Base-by-base conservation (phyloP, 2,329 filamentous ascomycete genomes). In the Sporothrix globosa region DNA sequence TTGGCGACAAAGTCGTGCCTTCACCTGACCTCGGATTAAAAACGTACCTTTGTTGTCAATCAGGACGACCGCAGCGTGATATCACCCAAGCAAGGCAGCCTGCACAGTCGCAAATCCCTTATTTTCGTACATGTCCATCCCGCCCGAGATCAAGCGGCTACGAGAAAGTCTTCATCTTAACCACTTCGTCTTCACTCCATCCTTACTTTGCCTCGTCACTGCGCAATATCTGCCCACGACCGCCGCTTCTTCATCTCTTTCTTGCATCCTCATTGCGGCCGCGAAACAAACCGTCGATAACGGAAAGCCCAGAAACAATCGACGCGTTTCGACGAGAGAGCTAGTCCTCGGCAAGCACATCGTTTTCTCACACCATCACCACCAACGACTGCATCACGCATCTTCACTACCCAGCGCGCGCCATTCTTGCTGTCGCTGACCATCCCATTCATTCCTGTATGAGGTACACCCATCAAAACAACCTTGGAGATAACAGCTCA, bases 61-160 rank as follows among this genome's bases (percentile, higher is more conserved):
- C 10, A 53, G 19, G 14, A 19, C 14, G 44, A 27, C 58, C 44
- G 24, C 44, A 65, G 61, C 27, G 61, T 65, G 61, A 65, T 65
- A 65, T 65, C 61, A 65, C 61, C n/a, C 63, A 53, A 53, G 46
- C 27, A 39, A 52, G 46, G n/a, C 65, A 24, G 34, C 65, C 65
- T 54, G 50, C 65, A 53, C 63, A 24, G 17, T 67, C 27, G n/a
- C 30, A 48, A 50, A 39, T 67, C 50, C 46, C 50, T 67, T 66
- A 44, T 52, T 66, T 67, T 50, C 58, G 63, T 67, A 50, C 27
- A 30, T 44, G 50, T 44, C 65, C 48, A 13, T 67, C 50, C 50
- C 65, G 34, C 48, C 34, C 65, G 30, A 34, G 13, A 9, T 19
- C 58, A 21, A 67, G 27, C 63, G 48, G 63, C 10, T 17, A 5